A percentile compares a stretch with the other conserved stretches of the same genome.
phyloP scores from a whole-genome alignment of 148 eudicot genomes.

The Rhododendron ovatum region DNA sequence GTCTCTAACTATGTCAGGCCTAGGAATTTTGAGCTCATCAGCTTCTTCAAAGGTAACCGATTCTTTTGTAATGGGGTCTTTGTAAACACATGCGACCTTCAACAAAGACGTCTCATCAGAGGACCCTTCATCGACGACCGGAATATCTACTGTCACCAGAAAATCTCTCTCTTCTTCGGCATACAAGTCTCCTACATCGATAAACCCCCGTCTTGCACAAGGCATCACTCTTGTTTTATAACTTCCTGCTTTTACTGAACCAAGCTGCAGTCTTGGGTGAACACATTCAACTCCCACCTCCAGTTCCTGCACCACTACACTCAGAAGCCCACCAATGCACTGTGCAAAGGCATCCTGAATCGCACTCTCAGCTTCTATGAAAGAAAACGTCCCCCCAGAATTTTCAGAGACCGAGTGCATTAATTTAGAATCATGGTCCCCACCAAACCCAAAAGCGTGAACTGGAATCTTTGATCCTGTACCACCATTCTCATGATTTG shows the following conservation, averaged over 20 bases:
- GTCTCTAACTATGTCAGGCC: constrained; percentile 14
- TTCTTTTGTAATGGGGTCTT: constrained; percentile 17
- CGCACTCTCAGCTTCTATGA: constrained; percentile 23
- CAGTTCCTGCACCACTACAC: constrained; percentile 29
- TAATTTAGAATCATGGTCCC: constrained; percentile 27
- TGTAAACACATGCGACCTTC: constrained; percentile 16
- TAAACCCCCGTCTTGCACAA: constrained; percentile 12
- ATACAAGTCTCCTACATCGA: constrained; percentile 27
- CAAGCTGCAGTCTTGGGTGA: constrained; percentile 11
- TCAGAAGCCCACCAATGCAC: constrained; percentile 35
- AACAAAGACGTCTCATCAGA: constrained; percentile 6
- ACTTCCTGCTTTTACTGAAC: constrained; percentile 27
- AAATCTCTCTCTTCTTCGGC: constrained; percentile 32
- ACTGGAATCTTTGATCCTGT: constrained; percentile 16
- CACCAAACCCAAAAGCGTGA: constrained; percentile 33
- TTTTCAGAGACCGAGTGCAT: constrained; percentile 30
- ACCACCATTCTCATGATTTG: constrained; percentile 10
- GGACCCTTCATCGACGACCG: neutral
- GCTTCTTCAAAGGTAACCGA: constrained; percentile 7
- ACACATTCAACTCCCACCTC: constrained; percentile 17
- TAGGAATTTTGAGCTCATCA: constrained; percentile 7
- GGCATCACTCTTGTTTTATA: constrained; percentile 10
- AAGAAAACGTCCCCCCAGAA: constrained; percentile 32
- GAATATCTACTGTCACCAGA: constrained; percentile 16
- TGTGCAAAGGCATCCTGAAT: constrained; percentile 34